These are phyloP conservation scores for Omphalea diandra DNA, from an alignment of 441 rosid species.

Conservation along the genomic window DNA sequence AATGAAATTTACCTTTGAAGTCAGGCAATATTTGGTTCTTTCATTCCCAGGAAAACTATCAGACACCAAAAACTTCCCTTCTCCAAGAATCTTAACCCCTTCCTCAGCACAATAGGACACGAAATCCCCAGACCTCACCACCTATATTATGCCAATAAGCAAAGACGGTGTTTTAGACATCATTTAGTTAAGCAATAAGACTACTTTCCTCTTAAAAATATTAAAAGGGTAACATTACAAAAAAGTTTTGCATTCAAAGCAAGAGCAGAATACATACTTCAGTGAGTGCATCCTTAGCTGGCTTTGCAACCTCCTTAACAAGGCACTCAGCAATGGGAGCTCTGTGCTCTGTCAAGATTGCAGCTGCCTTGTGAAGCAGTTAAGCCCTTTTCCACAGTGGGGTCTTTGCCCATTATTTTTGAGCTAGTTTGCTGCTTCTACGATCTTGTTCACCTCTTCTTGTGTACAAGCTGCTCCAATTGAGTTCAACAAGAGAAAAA, in stretches of 20 bases:
- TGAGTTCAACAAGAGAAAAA: neutral
- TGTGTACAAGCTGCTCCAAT: conserved; percentile 70
- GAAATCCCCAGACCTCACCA: conserved; percentile 87
- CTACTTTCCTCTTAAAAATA: too few relatives aligned
- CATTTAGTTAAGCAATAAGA: too few relatives aligned
- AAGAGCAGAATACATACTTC: conserved; percentile 65
- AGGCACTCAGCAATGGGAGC: conserved; percentile 72
- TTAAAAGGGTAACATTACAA: too few relatives aligned
- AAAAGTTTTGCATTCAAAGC: too few relatives aligned
- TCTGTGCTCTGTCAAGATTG: conserved; percentile 69
- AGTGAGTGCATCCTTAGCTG: conserved; percentile 78
- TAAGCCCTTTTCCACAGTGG: conserved; percentile 91
- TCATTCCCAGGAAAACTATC: conserved; percentile 92
- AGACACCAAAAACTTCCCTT: conserved; percentile 76
- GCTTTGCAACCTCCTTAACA: conserved; percentile 88
- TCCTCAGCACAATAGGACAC: conserved; percentile 86
- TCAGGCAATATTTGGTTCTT: conserved; percentile 86
- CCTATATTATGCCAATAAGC: conserved; percentile 41
- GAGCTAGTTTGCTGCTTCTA: conserved; percentile 69
- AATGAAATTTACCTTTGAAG: conserved; percentile 56
- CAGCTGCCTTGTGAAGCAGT: conserved; percentile 83
- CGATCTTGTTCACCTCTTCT: conserved; percentile 78
- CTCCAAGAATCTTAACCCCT: conserved; percentile 84
- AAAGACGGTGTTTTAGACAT: neutral
- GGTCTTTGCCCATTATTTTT: conserved; percentile 82